phyloP scores from a whole-genome alignment of 345 rosid genomes.

The Hibiscus trionum region DNA sequence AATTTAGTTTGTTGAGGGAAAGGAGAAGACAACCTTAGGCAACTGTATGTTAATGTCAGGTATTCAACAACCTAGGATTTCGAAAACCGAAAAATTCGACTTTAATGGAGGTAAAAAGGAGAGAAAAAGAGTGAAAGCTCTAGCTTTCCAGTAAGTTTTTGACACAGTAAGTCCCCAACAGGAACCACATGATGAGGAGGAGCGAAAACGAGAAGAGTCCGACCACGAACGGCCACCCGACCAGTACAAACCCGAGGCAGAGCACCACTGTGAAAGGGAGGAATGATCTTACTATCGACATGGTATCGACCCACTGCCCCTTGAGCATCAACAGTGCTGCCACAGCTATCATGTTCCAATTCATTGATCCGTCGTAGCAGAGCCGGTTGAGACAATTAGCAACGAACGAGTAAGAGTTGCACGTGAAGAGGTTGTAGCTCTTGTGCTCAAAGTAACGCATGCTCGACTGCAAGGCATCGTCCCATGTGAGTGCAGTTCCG shows the following conservation, averaged over 20 bases:
- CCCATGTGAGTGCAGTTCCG: constrained; percentile 78
- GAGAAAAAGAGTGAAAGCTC: not conserved
- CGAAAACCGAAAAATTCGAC: constrained; percentile 9
- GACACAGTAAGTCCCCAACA: constrained; percentile 56
- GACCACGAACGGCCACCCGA: constrained; percentile 78
- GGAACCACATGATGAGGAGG: constrained; percentile 64
- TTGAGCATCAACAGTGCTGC: constrained; percentile 48
- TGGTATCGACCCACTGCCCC: constrained; percentile 60
- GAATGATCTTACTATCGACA: constrained; percentile 62
- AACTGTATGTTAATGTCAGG: not conserved
- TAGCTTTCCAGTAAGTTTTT: constrained; percentile 51
- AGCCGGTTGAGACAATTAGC: constrained; percentile 75
- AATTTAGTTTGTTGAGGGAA: not conserved
- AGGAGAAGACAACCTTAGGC: not conserved
- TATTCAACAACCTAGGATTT: constrained; percentile 12
- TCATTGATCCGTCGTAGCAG: constrained; percentile 62
- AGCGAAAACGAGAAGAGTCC: constrained; percentile 59
- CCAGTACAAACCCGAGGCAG: constrained; percentile 40
- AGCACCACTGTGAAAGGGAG: constrained; percentile 60
- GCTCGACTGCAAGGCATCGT: constrained; percentile 53
- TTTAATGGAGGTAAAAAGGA: not conserved
- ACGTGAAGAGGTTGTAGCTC: constrained; percentile 82
- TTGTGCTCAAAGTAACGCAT: constrained; percentile 55
- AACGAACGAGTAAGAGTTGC: constrained; percentile 83
- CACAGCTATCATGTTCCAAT: constrained; percentile 82